Conservation (phyloP, 176 grass and related monocot species). For the Coix lacrymajobi region DNA sequence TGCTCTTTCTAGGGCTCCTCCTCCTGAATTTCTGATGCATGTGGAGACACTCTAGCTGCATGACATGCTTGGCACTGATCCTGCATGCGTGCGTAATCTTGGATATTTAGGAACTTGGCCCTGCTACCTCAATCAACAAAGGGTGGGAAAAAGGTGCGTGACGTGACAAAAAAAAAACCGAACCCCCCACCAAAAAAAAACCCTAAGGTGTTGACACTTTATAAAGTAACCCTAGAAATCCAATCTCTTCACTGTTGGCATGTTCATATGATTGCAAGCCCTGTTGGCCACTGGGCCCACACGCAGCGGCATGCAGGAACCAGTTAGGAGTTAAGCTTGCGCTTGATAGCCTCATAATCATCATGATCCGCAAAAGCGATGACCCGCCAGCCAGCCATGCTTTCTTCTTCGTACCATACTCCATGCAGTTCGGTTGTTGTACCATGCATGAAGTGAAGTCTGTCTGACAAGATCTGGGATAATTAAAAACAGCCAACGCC, state of each 20-base stretch:
- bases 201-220: slow-evolving; percentile 41
- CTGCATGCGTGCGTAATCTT: slow-evolving; percentile 48
- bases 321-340: slow-evolving; percentile 44
- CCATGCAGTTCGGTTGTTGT: slow-evolving; percentile 4
- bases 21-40: slow-evolving; percentile 37
- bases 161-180: slow-evolving; percentile 18
- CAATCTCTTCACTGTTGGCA: slow-evolving; percentile 43
- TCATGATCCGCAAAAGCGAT: slow-evolving; percentile 37
- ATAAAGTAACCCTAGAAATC: slow-evolving; percentile 42
- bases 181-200: neutral
- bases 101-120: slow-evolving; percentile 52
- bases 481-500: slow-evolving; percentile 13
- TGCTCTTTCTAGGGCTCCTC: slow-evolving; percentile 32
- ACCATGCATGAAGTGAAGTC: neutral
- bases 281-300: slow-evolving; percentile 18
- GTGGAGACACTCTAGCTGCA: slow-evolving; percentile 34
- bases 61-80: too few relatives aligned
- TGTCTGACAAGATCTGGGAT: slow-evolving; percentile 31
- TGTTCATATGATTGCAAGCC: slow-evolving; percentile 46
- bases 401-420: neutral
- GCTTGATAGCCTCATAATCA: slow-evolving; percentile 34
- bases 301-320: neutral
- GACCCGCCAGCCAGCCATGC: neutral
- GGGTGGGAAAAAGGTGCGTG: slow-evolving; percentile 35
- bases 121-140: slow-evolving; percentile 51